These are phyloP conservation scores for Pseudocercospora eumusae DNA, from an alignment of 2,329 filamentous ascomycete genomes.

Conservation along the genomic window DNA sequence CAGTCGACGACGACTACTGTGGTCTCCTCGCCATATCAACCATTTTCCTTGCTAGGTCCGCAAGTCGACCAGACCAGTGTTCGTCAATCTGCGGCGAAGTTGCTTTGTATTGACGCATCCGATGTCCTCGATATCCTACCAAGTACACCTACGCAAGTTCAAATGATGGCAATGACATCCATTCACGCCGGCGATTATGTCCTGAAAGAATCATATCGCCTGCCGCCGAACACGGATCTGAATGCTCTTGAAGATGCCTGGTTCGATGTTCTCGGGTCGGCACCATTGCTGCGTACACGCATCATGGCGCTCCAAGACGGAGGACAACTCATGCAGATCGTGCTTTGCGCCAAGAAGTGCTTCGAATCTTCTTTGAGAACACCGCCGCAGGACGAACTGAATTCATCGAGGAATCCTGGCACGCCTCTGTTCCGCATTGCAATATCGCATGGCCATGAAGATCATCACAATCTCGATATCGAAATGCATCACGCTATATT, in stretches of 20 bases:
- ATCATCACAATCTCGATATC: neutral
- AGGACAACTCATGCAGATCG: conserved; percentile 7
- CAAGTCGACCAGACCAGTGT: neutral
- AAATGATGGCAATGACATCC: conserved; percentile 13
- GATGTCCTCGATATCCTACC: conserved; percentile 35
- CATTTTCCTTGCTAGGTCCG: conserved; percentile 12
- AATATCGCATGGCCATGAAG: neutral
- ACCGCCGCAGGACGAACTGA: neutral
- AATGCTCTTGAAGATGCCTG: conserved; percentile 31
- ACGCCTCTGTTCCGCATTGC: conserved; percentile 7
- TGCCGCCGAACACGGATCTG: neutral
- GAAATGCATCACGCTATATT: conserved; percentile 14
- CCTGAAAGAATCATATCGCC: conserved; percentile 5
- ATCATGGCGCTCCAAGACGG: neutral
- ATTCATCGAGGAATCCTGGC: neutral
- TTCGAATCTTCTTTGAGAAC: neutral
- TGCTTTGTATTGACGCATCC: neutral
- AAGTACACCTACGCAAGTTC: conserved; percentile 10
- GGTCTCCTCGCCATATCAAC: neutral
- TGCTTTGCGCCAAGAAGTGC: neutral
- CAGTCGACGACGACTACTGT: neutral
- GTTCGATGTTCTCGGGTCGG: neutral
- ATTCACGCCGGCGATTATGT: conserved; percentile 7
- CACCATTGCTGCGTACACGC: neutral
- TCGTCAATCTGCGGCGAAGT: neutral